Percentiles rank a stretch among this genome's conserved stretches.
phyloP scores from a whole-genome alignment of 768 basidiomycete genomes.

The Strobilomyces echinocephalus region DNA sequence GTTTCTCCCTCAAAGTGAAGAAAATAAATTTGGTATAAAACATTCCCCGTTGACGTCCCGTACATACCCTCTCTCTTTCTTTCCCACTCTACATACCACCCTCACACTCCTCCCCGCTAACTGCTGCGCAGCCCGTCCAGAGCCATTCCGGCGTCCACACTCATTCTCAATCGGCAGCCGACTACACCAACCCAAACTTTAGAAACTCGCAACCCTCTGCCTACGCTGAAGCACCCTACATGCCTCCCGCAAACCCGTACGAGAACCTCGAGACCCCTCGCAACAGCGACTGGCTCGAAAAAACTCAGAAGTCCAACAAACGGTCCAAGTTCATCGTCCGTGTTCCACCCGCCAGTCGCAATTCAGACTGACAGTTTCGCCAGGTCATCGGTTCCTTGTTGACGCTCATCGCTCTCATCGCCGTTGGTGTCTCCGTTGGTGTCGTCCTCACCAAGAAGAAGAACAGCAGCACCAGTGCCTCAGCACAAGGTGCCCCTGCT shows the following conservation, averaged over 20 bases:
- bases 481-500: conserved; percentile 12
- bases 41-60: neutral
- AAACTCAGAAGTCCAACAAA: conserved; percentile 27
- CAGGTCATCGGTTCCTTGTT: conserved; percentile 53
- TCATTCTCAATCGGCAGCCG: conserved; percentile 30
- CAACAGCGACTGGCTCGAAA: conserved; percentile 40
- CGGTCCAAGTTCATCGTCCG: conserved; percentile 59
- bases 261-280: conserved; percentile 29
- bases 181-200: conserved; percentile 21
- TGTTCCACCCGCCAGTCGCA: conserved; percentile 7
- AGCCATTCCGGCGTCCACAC: conserved; percentile 34
- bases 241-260: conserved; percentile 26
- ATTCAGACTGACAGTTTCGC: neutral
- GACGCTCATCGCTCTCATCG: conserved; percentile 47
- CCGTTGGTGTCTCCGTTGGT: conserved; percentile 58
- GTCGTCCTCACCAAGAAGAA: conserved; percentile 58
- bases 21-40: conserved; percentile 5
- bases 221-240: conserved; percentile 25
- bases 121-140: conserved; percentile 25
- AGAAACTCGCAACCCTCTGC: conserved; percentile 21
- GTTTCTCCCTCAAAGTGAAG: neutral
- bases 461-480: conserved; percentile 29
- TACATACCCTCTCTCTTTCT: neutral
- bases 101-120: neutral
- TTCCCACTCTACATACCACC: neutral